These are phyloP conservation scores for Myochromella boudieri DNA, from an alignment of 768 basidiomycete species.

Conservation along the genomic window DNA sequence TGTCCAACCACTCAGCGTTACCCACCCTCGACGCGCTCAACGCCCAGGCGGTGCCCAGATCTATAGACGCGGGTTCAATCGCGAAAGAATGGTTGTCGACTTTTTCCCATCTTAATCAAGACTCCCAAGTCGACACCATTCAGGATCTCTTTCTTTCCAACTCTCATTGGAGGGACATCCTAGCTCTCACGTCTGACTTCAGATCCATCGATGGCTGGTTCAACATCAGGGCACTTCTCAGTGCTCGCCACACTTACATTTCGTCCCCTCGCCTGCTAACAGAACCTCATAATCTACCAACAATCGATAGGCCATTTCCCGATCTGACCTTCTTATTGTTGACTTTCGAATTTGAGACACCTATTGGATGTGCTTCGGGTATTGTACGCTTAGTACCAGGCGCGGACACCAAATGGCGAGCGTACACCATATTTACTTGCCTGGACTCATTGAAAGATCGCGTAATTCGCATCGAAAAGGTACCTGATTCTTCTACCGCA, in stretches of 20 bases:
- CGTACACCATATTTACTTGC: conserved; percentile 52
- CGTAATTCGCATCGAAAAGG: conserved; percentile 42
- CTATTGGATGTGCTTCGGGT: conserved; percentile 41
- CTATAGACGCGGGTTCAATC: conserved; percentile 7
- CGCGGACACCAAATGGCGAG: conserved; percentile 46
- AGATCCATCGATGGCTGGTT: conserved; percentile 12
- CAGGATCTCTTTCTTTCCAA: conserved; percentile 10
- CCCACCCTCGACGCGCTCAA: conserved; percentile 16
- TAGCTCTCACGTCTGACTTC: conserved; percentile 15
- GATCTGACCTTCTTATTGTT: conserved; percentile 10
- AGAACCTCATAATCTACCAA: conserved; percentile 8
- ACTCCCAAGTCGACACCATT: not conserved
- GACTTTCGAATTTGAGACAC: conserved; percentile 47
- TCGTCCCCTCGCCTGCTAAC: conserved; percentile 5
- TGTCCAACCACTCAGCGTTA: not conserved
- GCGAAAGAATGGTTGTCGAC: conserved; percentile 21
- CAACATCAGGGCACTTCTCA: conserved; percentile 7
- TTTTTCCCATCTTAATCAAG: conserved; percentile 12
- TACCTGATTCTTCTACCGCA: conserved; percentile 28
- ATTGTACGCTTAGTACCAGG: conserved; percentile 52
- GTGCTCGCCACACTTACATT: conserved; percentile 1
- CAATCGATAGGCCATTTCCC: conserved; percentile 10
- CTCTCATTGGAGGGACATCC: conserved; percentile 14
- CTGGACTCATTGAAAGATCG: conserved; percentile 46
- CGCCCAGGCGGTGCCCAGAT: conserved; percentile 3